Evolutionary conservation across 2,329 filamentous ascomycete species (phyloP).

Genomic region (Alternaria angustiovoidea): DNA sequence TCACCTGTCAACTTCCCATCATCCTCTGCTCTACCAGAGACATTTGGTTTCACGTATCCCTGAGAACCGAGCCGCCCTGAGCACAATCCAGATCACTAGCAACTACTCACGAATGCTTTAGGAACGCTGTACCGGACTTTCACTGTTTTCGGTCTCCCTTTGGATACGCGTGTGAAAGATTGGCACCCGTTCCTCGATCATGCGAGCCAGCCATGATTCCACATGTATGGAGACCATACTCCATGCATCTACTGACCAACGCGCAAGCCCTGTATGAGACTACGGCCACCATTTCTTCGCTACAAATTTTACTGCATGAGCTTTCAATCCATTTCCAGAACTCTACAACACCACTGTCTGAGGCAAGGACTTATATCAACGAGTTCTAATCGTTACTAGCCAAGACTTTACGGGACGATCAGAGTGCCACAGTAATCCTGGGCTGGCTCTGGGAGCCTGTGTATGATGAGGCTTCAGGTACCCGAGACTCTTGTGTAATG

Average conservation of each 20-base stretch:
- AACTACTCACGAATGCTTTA: background rate
- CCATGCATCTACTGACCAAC: background rate
- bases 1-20: slow-evolving; percentile 9
- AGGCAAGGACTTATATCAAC: background rate
- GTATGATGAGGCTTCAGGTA: slow-evolving; percentile 23
- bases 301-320: background rate
- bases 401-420: background rate
- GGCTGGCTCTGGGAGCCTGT: slow-evolving; percentile 13
- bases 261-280: background rate
- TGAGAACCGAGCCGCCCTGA: background rate
- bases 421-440: background rate
- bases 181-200: slow-evolving; percentile 6
- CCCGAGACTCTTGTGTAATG: slow-evolving; percentile 26
- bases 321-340: background rate
- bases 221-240: background rate
- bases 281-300: background rate
- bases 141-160: background rate
- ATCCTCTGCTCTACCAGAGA: background rate
- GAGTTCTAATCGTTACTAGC: background rate
- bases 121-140: background rate
- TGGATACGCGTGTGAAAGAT: background rate
- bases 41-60: background rate
- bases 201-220: slow-evolving; percentile 2
- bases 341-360: background rate
- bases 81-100: background rate